Base-by-base conservation (phyloP, 2,329 filamentous ascomycete species). In the Parasarocladium wereldwijsianum region DNA sequence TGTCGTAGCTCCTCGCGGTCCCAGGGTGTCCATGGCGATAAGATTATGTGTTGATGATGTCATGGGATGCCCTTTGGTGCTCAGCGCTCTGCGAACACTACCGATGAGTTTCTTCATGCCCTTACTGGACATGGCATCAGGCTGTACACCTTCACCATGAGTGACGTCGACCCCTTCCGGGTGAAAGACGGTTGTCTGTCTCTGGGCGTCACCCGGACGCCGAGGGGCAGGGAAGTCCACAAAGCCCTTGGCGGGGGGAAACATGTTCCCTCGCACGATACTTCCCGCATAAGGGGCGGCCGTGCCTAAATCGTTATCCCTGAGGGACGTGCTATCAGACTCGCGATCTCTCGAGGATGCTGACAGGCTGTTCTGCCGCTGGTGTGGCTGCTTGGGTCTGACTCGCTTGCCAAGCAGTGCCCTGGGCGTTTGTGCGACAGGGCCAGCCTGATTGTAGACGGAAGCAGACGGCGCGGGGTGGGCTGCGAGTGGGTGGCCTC, bases 81-180 rank as follows among this genome's bases (percentile, higher is more conserved):
- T 83, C 28, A 94, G 52, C 5, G 77, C 86, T 38, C 84, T 74
- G 12, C 85, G 78, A 21, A 96, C 81, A 37, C 81, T 87, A 6
- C 85, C 81, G 29, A 98, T 66, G 1, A 96, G 67, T 41, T 76
- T 90, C 51, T 77, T 86, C 65, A 94, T 82, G 3, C 81, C 83
- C 18, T 79, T 77, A 26, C 70, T 65, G 8, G 68, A 74, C 65
- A 76, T 71, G 32, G 68, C 69, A 10, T 68, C 69, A 24, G 14
- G 33, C 24, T 20, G 32, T 12, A 10, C n/a, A n/a, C n/a, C n/a
- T n/a, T n/a, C n/a, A n/a, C n/a, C n/a, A n/a, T n/a, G n/a, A 39
- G 66, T 73, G 24, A 54, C 44, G 17, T 30, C 12, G 7, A 18
- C 28, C 29, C 36, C 15, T 47, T 51, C 25, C 6, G 62, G 46